Base-by-base conservation (phyloP, 1,284 basidiomycete genomes). In the Moesziomyces antarcticus region DNA sequence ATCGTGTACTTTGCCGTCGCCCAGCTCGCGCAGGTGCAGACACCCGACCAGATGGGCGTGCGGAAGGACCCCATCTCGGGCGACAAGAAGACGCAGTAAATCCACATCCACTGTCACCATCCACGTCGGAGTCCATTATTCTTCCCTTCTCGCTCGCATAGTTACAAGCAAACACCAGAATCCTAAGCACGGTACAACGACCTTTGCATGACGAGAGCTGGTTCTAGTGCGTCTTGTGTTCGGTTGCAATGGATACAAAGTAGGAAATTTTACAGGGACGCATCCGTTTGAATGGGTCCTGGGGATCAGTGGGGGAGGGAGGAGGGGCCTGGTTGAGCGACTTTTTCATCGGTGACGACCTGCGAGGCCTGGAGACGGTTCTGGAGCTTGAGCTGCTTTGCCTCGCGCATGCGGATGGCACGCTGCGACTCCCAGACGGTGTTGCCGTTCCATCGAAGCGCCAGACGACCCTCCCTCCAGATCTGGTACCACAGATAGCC, bases 41-140 rank as follows among this genome's bases (percentile, higher is more conserved):
- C 61, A 20, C 73, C 73, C 10, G 73, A 75, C 45, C 73, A 75
- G 68, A 75, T 75, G 56, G 73, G 73, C 42, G 67, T 71, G 3
- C 59, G 68, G 35, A 75, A 75, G 37, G 68, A 71, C 21, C 63
- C 73, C 46, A 68, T 75, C 57, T 64, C 63, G 16, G 67, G 63
- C 54, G 67, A 70, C 53, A 75, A 71, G 51, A 75, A 75, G 73
- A 50, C 51, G 24, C 62, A 71, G 56, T 75, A 68, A 58, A 64
- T 63, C 56, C 50, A 35, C 13, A 35, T 16, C 11, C 64, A 56
- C 8, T 18, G 5, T 14, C 21, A 35, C 20, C 24, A 42, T 7
- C 14, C 21, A 10, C 53, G 50, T 50, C 47, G 22, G 44, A 52
- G 45, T 35, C 37, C 21, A 42, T 41, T 20, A 40, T 14, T 7